phyloP scores from a whole-genome alignment of 1,284 basidiomycete species.

The Ceratobasidium sp. region DNA sequence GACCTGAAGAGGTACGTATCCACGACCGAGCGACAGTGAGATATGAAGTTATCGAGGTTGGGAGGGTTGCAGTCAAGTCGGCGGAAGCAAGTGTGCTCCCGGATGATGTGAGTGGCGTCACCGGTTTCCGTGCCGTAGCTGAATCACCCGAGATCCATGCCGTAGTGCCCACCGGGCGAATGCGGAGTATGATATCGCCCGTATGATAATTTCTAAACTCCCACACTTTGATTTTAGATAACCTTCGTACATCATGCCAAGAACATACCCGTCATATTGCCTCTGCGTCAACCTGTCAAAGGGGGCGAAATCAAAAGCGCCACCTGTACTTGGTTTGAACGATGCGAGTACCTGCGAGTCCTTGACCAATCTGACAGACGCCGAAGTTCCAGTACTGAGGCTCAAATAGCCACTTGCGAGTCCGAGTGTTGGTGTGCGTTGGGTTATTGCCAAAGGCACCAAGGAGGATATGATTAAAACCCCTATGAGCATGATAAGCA shows the following conservation, averaged over 20 bases:
- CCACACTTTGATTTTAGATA: neutral
- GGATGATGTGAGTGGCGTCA: slow-evolving; percentile 53
- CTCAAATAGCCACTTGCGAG: slow-evolving; percentile 25
- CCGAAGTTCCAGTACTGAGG: slow-evolving; percentile 3
- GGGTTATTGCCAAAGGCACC: slow-evolving; percentile 1
- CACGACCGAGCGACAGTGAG: slow-evolving; percentile 62
- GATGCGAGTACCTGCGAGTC: slow-evolving; percentile 66
- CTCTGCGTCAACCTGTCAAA: slow-evolving; percentile 60
- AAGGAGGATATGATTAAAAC: slow-evolving; percentile 5
- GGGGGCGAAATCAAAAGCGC: slow-evolving; percentile 62
- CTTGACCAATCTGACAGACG: slow-evolving; percentile 53
- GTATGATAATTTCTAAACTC: slow-evolving; percentile 57
- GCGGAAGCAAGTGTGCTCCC: slow-evolving; percentile 59
- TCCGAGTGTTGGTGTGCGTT: slow-evolving; percentile 14
- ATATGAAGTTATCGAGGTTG: slow-evolving; percentile 50
- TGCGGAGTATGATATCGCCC: slow-evolving; percentile 63
- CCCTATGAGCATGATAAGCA: neutral
- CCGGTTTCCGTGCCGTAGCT: slow-evolving; percentile 53
- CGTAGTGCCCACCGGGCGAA: slow-evolving; percentile 55
- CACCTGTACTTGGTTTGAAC: slow-evolving; percentile 50
- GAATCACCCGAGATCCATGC: slow-evolving; percentile 60
- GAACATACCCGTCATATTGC: slow-evolving; percentile 50
- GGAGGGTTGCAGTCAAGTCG: slow-evolving; percentile 59
- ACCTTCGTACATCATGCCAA: neutral
- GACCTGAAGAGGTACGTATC: slow-evolving; percentile 50